Base-by-base conservation (phyloP, 176 grass and related monocot species). In the Thalia dealbata region DNA sequence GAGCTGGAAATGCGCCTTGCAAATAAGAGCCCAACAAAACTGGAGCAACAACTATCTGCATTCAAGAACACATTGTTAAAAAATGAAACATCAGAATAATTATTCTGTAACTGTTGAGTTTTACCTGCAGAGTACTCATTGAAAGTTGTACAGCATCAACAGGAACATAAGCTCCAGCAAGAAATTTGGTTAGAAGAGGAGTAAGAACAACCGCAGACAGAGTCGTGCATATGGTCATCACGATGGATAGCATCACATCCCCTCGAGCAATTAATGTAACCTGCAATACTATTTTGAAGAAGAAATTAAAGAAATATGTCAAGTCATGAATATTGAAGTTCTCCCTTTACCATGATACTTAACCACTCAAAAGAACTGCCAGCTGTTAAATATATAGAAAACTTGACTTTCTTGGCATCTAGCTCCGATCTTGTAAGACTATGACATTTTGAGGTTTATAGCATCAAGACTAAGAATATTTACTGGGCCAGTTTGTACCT, bases 201-300 rank as follows among this genome's bases (percentile, higher is more conserved):
- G 91, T 90, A 63, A 95, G 77, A 78, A 95, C 52, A 50, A 90
- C 84, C 65, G 91, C 87, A 58, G 68, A 60, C 16, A 95, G 87
- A 66, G 87, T 90, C 74, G 74, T 85, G 81, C 87, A 95, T 26
- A 88, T 43, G 50, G 87, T 95, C 91, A 95, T 95, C 71, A 95
- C 87, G 10, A 95, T 71, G 21, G 91, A 90, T 41, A 95, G 58
- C 25, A 82, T 74, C 76, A 95, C 84, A 70, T 95, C 87, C 21
- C 87, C 87, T 83, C 83, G 71, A 72, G 87, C 82, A 79, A 90
- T 88, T 72, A 95, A 85, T 68, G 91, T 95, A 71, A 95, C 91
- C 91, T 95, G 91, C 75, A 87, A 27, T 74, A 79, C 82, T 81
- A 95, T 0, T 78, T 28, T 24, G 65, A 79, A 70, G 32, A 52